Base-by-base conservation (phyloP, 1,139 yeast species). In the Arxiozyma telluris region DNA sequence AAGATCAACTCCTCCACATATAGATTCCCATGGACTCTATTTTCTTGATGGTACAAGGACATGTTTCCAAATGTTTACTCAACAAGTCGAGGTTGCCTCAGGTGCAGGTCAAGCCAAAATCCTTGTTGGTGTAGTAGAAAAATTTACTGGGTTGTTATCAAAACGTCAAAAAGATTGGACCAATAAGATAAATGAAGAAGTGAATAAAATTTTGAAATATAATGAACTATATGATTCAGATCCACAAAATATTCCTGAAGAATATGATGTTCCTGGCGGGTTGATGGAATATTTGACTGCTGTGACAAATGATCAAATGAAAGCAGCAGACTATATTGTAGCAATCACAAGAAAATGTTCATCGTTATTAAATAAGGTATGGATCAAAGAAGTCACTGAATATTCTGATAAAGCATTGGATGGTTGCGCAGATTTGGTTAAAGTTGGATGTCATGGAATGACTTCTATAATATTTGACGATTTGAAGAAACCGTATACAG, bases 41-140 rank as follows among this genome's bases (percentile, higher is more conserved):
- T 87, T 84, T 41, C 73, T 88, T 54, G 83, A 82, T 59, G 83
- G 85, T 18, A 84, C 88, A 17, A 87, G 84, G 25, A 85, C 82
- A 54, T 88, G 89, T 51, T 83, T 88, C 67, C 81, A 87, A 51
- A 87, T 90, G 83, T 81, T 90, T 57, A 84, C 86, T 41, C 96
- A 89, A 66, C 96, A 90, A 67, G 85, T 90, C n/a, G 96, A 87
- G 61, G 94, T 87, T 12, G 96, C 96, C 0, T 89, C 93, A 0
- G 93, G 86, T 44, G 83, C 95, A 2, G 89, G 90, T 1, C 91
- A 87, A 67, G 89, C 93, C 12, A 80, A 84, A 59, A 87, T 90
- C 39, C 74, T 89, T 49, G 83, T 84, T 11, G 94, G 94, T n/a
- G 95, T 89, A 17, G 81, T 90, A 39, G 84, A 80, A 54, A 83